phyloP scores from a whole-genome alignment of 345 rosid genomes.

The Raphanus sativus region DNA sequence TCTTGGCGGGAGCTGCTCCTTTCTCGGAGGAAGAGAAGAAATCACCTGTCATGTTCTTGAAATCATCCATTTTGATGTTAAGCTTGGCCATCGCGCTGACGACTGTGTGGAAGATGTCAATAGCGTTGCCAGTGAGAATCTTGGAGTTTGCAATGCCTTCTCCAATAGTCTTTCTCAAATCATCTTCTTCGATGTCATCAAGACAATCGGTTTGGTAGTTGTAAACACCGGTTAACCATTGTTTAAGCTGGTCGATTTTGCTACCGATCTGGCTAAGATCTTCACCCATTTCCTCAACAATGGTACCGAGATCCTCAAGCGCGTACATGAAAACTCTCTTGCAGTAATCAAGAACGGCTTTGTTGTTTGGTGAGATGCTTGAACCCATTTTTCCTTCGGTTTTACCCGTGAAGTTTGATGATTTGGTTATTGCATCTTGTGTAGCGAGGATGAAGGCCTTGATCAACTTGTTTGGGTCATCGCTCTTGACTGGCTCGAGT shows the following conservation, averaged over 20 bases:
- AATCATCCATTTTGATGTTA: not conserved
- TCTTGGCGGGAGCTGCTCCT: not conserved
- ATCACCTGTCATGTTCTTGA: not conserved
- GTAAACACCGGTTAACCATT: not conserved
- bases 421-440: not conserved
- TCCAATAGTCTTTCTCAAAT: not conserved
- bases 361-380: not conserved
- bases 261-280: not conserved
- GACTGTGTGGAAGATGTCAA: not conserved
- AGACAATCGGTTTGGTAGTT: conserved; percentile 1
- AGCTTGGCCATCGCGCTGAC: not conserved
- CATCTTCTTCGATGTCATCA: not conserved
- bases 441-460: not conserved
- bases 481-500: not conserved
- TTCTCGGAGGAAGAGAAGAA: not conserved
- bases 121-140: not conserved
- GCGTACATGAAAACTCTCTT: not conserved
- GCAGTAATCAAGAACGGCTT: not conserved
- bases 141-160: not conserved
- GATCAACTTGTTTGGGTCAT: not conserved
- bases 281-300: not conserved
- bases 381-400: not conserved
- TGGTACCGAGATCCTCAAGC: not conserved
- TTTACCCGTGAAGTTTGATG: conserved; percentile 1
- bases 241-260: not conserved